Evolutionary conservation across 2,329 filamentous ascomycete species (phyloP).

Genomic region (Dryadomyces sulphureus): DNA sequence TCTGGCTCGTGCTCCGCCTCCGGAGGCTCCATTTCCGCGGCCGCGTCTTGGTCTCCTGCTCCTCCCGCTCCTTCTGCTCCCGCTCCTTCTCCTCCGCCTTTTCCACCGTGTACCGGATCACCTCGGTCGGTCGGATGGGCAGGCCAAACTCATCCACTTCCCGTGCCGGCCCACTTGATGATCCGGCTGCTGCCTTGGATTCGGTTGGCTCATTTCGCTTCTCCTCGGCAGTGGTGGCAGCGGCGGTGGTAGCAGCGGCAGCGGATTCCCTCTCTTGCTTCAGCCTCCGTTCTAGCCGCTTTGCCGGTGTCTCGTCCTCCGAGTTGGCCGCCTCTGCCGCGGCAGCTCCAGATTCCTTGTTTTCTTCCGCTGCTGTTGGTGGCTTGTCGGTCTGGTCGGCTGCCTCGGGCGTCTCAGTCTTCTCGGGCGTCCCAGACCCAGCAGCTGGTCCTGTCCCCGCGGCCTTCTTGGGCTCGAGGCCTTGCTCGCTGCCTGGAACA

Average conservation of each 20-base stretch:
- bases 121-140: conserved; percentile 34
- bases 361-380: not conserved
- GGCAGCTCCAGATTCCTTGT: not conserved
- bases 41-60: conserved; percentile 1
- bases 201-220: not conserved
- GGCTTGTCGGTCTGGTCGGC: not conserved
- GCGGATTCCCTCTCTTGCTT: conserved; percentile 1
- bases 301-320: conserved; percentile 5
- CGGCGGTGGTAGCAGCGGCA: no score
- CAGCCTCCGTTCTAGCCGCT: conserved; percentile 5
- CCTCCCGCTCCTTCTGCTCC: not conserved
- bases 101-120: conserved; percentile 18
- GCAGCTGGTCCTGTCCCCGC: not conserved
- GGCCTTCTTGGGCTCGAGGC: not conserved
- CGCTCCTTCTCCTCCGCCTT: not conserved
- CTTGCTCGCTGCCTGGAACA: not conserved
- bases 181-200: no score
- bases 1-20: conserved; percentile 7
- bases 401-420: not conserved
- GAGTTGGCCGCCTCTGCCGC: not conserved
- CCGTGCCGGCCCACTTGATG: no score
- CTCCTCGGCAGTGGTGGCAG: not conserved
- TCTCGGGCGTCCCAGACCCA: not conserved
- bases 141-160: conserved; percentile 60
- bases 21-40: conserved; percentile 6